Evolutionary conservation across 2,329 filamentous ascomycete genomes (phyloP), one percentile per base, ranked within the genome.

Genomic region (Arthrinium phaeospermum): DNA sequence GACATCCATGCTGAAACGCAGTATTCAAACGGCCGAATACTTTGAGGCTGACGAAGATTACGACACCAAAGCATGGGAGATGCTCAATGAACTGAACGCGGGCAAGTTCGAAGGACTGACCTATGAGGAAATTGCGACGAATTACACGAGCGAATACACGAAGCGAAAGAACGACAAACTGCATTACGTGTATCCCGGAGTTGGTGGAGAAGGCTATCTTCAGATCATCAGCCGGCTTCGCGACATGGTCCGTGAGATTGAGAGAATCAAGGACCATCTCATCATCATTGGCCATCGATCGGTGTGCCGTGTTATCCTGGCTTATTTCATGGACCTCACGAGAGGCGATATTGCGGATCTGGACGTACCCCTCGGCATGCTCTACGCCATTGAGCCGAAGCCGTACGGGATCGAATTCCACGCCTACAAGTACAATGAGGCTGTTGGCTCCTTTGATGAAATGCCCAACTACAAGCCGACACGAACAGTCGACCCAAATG

Each of bases 401-500:
- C 96, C 96, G 0, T 99, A 99, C 77, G 96, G 96, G 19, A 95
- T 98, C 72, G 96, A 98, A 74, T 98, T 98, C 85, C 96, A 97
- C 81, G 96, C 95, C 0, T 99, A 97, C 86, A 90, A 91, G 74
- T 99, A 98, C 85, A 94, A 98, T 80, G 90, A 94, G 74, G 86
- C 88, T 3, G 89, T 85, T 27, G 91, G 92, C 74, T 94, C 92
- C 88, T 99, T 99, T 78, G 91, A 96, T 73, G 91, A 96, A 80
- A 84, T 97, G 67, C 93, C 92, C n/a, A 88, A 95, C 78, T 98
- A 96, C 83, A 91, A 93, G 82, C 89, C 96, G 44, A 89, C 89
- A 75, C 88, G 89, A 77, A 90, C 88, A 57, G 80, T 83, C 24
- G 85, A 86, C 74, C 81, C 80, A 69, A 82, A 75, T 70, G 80